Conservation (phyloP, 2,329 filamentous ascomycete species). For the Diplodia corticola region DNA sequence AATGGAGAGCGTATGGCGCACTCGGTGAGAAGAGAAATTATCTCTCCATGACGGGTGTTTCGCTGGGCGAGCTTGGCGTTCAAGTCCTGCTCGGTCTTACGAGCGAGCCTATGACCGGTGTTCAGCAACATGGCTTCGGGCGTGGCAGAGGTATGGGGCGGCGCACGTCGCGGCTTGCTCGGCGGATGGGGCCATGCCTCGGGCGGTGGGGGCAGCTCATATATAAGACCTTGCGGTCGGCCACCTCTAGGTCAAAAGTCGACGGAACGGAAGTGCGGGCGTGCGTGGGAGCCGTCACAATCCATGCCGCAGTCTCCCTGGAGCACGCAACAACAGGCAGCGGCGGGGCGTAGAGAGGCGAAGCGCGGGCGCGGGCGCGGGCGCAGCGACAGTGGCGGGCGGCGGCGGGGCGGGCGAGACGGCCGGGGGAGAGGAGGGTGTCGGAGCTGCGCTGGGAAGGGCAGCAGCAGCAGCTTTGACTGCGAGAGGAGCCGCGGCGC, state of each 20-base stretch:
- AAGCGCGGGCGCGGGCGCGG: background rate
- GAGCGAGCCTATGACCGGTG: constrained; percentile 39
- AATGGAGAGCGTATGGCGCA: constrained; percentile 26
- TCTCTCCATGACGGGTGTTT: constrained; percentile 52
- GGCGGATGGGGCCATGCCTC: constrained; percentile 48
- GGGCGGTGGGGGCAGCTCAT: constrained; percentile 35
- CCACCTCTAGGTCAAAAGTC: constrained; percentile 54
- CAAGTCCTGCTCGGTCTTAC: constrained; percentile 52
- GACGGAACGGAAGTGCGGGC: constrained; percentile 50
- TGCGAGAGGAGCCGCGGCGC: constrained; percentile 13
- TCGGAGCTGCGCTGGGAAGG: constrained; percentile 2
- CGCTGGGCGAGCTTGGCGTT: constrained; percentile 50
- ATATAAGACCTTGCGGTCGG: constrained; percentile 48
- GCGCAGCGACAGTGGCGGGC: background rate
- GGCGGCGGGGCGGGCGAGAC: background rate
- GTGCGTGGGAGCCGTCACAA: constrained; percentile 51
- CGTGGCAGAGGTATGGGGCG: background rate
- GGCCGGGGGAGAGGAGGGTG: background rate
- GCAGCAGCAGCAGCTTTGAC: constrained; percentile 12
- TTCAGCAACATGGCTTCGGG: constrained; percentile 29
- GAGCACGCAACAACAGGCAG: constrained; percentile 18
- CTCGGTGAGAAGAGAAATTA: constrained; percentile 46
- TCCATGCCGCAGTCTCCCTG: constrained; percentile 47
- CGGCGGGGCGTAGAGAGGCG: background rate
- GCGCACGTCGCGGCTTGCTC: constrained; percentile 56